phyloP scores from a whole-genome alignment of 352 stramenopile species.

The Globisporangium mamillatum region DNA sequence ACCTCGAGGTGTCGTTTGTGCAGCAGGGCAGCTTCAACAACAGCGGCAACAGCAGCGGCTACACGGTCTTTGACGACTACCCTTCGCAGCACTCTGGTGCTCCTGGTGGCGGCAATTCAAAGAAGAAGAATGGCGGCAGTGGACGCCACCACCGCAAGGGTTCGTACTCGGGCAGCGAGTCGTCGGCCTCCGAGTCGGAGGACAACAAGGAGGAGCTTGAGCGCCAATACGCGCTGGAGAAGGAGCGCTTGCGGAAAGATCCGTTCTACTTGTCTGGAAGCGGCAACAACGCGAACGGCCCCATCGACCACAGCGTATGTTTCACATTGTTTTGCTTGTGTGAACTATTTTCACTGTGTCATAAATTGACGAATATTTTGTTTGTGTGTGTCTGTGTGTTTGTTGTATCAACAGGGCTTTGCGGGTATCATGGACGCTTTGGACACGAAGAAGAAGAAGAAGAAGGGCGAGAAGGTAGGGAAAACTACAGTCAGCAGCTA shows the following conservation, averaged over 20 bases:
- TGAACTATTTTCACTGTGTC: not conserved
- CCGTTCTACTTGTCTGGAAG: constrained; percentile 79
- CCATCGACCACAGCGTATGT: constrained; percentile 29
- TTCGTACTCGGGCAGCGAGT: constrained; percentile 25
- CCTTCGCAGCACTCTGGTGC: constrained; percentile 8
- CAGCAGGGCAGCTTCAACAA: constrained; percentile 38
- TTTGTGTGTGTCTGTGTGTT: constrained; percentile 3
- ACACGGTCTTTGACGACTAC: constrained; percentile 25
- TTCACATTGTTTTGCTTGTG: constrained; percentile 2
- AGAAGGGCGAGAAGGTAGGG: constrained; percentile 57
- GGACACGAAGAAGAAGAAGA: constrained; percentile 65
- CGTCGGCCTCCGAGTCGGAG: constrained; percentile 35
- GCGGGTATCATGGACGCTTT: constrained; percentile 81
- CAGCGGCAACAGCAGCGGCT: constrained; percentile 11
- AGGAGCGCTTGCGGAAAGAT: constrained; percentile 71
- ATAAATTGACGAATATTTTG: constrained; percentile 13
- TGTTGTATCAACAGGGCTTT: constrained; percentile 39
- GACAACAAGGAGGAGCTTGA: constrained; percentile 42
- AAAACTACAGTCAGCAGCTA: not conserved
- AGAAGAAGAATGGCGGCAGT: constrained; percentile 19
- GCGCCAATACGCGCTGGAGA: constrained; percentile 44
- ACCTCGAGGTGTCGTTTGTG: constrained; percentile 81
- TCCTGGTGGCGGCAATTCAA: constrained; percentile 13
- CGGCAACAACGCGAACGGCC: constrained; percentile 32
- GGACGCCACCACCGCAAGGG: constrained; percentile 44